Evolutionary conservation across 129 eudicot genomes (phyloP).

Genomic region (Arctium lappa): DNA sequence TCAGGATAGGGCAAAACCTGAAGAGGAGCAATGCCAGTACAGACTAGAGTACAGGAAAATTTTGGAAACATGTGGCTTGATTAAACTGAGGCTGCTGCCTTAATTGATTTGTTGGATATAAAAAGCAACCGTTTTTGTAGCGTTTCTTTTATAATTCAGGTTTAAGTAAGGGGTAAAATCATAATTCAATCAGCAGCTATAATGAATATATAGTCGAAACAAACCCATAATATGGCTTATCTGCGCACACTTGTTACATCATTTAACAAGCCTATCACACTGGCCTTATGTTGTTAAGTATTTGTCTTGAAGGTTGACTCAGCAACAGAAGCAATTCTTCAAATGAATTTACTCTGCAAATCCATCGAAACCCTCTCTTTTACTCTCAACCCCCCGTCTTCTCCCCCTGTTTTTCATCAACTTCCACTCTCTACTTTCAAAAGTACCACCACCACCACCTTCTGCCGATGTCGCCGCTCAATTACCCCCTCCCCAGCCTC

Average conservation of each 20-base stretch:
- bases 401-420: not conserved
- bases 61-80: slow-evolving; percentile 76
- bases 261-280: too few species aligned
- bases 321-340: not conserved
- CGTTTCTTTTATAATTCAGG: too few species aligned
- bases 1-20: slow-evolving; percentile 69
- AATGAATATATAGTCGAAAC: too few species aligned
- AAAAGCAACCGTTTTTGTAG: not conserved
- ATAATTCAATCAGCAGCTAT: too few species aligned
- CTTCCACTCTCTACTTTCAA: not conserved
- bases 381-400: slow-evolving; percentile 22
- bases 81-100: slow-evolving; percentile 48
- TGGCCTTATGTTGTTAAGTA: too few species aligned
- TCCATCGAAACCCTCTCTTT: slow-evolving; percentile 22
- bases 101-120: not conserved
- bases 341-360: slow-evolving; percentile 41
- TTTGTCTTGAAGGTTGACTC: too few species aligned
- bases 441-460: not conserved
- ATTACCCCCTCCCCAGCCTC: slow-evolving; percentile 20
- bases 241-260: too few species aligned
- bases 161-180: too few species aligned
- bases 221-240: too few species aligned
- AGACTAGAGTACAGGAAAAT: slow-evolving; percentile 42
- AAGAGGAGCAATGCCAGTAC: too few species aligned
- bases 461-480: slow-evolving; percentile 27